Evolutionary conservation across 2,329 filamentous ascomycete species (phyloP), one percentile per base, ranked within the genome.

Genomic region (Diaporthe destruens): DNA sequence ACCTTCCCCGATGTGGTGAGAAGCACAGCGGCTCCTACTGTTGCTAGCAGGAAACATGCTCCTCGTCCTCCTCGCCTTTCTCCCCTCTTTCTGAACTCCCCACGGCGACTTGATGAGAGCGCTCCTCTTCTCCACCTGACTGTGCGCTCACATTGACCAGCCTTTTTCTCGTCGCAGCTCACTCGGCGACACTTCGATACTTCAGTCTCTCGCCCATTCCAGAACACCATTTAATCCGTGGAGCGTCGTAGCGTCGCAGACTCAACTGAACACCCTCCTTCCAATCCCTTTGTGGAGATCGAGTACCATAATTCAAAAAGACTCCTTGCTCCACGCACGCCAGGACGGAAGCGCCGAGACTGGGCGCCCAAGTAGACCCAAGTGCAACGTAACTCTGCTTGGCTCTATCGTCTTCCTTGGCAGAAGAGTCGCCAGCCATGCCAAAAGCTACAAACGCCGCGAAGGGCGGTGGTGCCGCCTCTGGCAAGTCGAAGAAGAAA

Each of bases 1-100:
- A 34, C 72, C 72, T 69, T 72, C 63, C 63, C 72, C 39, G 32
- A 23, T 29, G 65, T 49, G 56, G 65, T 49, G 56, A 42, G 54
- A 36, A 29, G 56, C 39, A 47, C 39, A 20, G 69, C 39, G 49
- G 63, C 49, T 72, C 51, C 69, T 54, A 23, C 55, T 25, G 32
- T 69, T 42, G 47, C 34, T 34, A 61, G 63, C 39, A 36, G 61
- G 20, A 55, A 73, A 25, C 20, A 61, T 39, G 32, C 63, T 63
- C 32, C 44, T 25, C 36, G 25, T 39, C 25, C 16, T 25, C 34
- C 42, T 39, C 16, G 7, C 18, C n/a, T 25, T 36, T 20, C 44
- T 23, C 16, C 6, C 18, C 12, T 39, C 44, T 47, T 6, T 20
- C 7, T 47, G 20, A 18, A 49, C 36, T 14, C 12, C 25, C 42